Conservation (phyloP, 345 rosid genomes). For the Lenwebbia sp. region DNA sequence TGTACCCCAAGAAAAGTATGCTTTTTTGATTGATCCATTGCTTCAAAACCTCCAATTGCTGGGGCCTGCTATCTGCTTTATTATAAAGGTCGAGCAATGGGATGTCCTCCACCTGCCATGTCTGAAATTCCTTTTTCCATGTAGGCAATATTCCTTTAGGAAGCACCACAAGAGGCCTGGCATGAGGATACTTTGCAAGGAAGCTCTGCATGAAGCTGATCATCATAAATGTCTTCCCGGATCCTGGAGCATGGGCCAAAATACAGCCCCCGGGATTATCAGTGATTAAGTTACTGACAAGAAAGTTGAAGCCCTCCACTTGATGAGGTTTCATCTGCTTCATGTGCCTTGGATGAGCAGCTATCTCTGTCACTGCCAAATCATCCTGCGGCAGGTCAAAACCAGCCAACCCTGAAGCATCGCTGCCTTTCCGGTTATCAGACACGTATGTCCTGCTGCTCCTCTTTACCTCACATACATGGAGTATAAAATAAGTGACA, state of each 20-base stretch:
- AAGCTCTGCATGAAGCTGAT: slow-evolving; percentile 90
- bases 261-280: slow-evolving; percentile 89
- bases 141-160: slow-evolving; percentile 78
- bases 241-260: slow-evolving; percentile 96
- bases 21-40: slow-evolving; percentile 66
- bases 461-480: slow-evolving; percentile 37
- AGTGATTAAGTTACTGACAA: slow-evolving; percentile 52
- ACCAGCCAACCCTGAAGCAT: slow-evolving; percentile 26
- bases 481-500: slow-evolving; percentile 1
- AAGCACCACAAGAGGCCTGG: slow-evolving; percentile 71
- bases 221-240: slow-evolving; percentile 89
- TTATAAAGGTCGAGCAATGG: slow-evolving; percentile 63
- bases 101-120: slow-evolving; percentile 72
- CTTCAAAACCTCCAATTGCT: slow-evolving; percentile 56
- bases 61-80: slow-evolving; percentile 61
- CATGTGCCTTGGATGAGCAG: slow-evolving; percentile 81
- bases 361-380: slow-evolving; percentile 39
- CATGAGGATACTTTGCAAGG: slow-evolving; percentile 67
- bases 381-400: slow-evolving; percentile 41
- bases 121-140: slow-evolving; percentile 82
- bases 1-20: slow-evolving; percentile 78
- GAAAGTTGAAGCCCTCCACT: slow-evolving; percentile 70
- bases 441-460: slow-evolving; percentile 42
- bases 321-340: slow-evolving; percentile 90
- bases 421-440: slow-evolving; percentile 38